Conservation (phyloP, 2,329 filamentous ascomycete species). For the Fusarium brevicatenulatum region DNA sequence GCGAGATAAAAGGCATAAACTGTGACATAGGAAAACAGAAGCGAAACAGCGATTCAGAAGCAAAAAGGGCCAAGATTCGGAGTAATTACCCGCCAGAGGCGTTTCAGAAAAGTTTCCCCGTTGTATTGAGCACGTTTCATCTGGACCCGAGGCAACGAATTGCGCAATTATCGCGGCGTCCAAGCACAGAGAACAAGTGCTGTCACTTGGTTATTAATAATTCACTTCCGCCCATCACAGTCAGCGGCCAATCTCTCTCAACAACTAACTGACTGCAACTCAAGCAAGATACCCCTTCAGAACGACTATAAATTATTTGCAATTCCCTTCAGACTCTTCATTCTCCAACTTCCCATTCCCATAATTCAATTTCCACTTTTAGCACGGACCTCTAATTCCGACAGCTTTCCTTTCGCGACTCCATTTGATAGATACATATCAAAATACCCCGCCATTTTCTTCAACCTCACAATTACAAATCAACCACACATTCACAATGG, state of each 20-base stretch:
- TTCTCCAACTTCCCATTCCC: not conserved
- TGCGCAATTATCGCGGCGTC: slow-evolving; percentile 43
- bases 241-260: slow-evolving; percentile 19
- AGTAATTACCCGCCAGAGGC: slow-evolving; percentile 6
- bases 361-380: slow-evolving; percentile 13
- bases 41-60: not conserved
- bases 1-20: not conserved
- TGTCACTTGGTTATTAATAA: slow-evolving; percentile 36
- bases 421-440: not conserved
- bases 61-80: slow-evolving; percentile 1
- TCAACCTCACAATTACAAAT: slow-evolving; percentile 12
- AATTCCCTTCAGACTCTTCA: not conserved
- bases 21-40: not conserved
- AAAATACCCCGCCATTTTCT: slow-evolving; percentile 35
- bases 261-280: not conserved
- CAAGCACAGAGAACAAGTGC: not conserved
- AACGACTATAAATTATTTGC: slow-evolving; percentile 4
- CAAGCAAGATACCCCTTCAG: not conserved
- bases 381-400: slow-evolving; percentile 5
- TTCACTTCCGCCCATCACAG: slow-evolving; percentile 25
- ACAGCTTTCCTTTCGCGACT: slow-evolving; percentile 9
- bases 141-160: slow-evolving; percentile 22
- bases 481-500: slow-evolving; percentile 62
- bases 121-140: slow-evolving; percentile 44
- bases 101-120: slow-evolving; percentile 38